Percentiles rank a stretch among this genome's conserved stretches.
phyloP scores from a whole-genome alignment of 768 basidiomycete genomes.

The Zangia roseola region DNA sequence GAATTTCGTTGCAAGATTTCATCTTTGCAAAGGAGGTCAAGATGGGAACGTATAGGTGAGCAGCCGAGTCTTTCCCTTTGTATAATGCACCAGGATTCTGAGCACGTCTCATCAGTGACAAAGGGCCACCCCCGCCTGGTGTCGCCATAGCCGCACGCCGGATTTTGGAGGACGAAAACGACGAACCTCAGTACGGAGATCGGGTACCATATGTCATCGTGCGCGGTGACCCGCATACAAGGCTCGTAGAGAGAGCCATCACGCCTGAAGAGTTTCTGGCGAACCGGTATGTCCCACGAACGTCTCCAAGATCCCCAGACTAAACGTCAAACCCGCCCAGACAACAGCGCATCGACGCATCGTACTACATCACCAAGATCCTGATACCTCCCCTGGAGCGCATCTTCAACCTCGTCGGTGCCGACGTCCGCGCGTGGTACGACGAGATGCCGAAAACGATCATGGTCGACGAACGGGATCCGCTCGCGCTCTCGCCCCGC shows the following conservation, averaged over 20 bases:
- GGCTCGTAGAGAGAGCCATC: constrained; percentile 73
- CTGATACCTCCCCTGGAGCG: constrained; percentile 89
- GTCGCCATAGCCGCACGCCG: constrained; percentile 80
- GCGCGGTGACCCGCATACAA: constrained; percentile 56
- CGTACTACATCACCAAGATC: constrained; percentile 85
- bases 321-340: constrained; percentile 33
- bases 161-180: constrained; percentile 69
- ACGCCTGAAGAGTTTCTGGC: constrained; percentile 69
- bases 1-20: constrained; percentile 86
- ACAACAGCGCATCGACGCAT: constrained; percentile 73
- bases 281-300: constrained; percentile 47
- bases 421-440: constrained; percentile 85
- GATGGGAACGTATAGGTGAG: constrained; percentile 89
- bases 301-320: background rate
- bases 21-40: constrained; percentile 92
- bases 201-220: constrained; percentile 89
- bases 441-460: constrained; percentile 76
- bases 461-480: constrained; percentile 36
- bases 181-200: constrained; percentile 91
- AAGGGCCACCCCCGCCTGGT: constrained; percentile 86
- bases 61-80: background rate
- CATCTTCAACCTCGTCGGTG: constrained; percentile 88
- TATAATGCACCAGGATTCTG: no score
- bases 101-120: constrained; percentile 52
- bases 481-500: constrained; percentile 36